phyloP scores from a whole-genome alignment of 345 rosid species.

The Trapa incisa region DNA sequence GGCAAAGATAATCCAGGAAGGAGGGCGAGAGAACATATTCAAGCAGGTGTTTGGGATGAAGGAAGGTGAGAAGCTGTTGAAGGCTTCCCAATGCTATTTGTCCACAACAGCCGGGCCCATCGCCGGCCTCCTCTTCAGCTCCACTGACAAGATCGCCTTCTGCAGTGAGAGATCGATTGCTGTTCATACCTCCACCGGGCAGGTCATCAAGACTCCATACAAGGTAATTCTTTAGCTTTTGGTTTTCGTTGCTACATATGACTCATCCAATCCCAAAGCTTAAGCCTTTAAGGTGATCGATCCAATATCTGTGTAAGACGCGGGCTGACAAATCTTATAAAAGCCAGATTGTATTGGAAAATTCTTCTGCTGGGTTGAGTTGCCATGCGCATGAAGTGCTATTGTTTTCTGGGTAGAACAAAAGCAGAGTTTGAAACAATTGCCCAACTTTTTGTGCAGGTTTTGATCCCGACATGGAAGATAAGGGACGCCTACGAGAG shows the following conservation, averaged over 20 bases:
- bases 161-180: constrained; percentile 24
- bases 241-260: neutral
- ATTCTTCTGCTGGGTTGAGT: neutral
- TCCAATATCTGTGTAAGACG: neutral
- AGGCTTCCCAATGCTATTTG: constrained; percentile 38
- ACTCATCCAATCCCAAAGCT: neutral
- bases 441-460: constrained; percentile 12
- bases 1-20: constrained; percentile 26
- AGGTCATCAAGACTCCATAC: constrained; percentile 12
- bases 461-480: constrained; percentile 24
- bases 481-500: constrained; percentile 13
- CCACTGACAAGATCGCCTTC: constrained; percentile 25
- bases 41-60: constrained; percentile 19
- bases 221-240: constrained; percentile 11
- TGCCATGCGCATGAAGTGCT: too few species aligned
- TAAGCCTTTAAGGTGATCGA: neutral
- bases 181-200: constrained; percentile 12
- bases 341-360: neutral
- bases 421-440: neutral
- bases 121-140: constrained; percentile 34
- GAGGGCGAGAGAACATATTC: constrained; percentile 31
- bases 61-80: constrained; percentile 30
- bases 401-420: too few species aligned
- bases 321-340: neutral
- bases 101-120: constrained; percentile 34